Percentiles rank a stretch among this genome's conserved stretches.
Evolutionary conservation across 768 basidiomycete species (phyloP).

Genomic region (Pleurotus ostreatus): DNA sequence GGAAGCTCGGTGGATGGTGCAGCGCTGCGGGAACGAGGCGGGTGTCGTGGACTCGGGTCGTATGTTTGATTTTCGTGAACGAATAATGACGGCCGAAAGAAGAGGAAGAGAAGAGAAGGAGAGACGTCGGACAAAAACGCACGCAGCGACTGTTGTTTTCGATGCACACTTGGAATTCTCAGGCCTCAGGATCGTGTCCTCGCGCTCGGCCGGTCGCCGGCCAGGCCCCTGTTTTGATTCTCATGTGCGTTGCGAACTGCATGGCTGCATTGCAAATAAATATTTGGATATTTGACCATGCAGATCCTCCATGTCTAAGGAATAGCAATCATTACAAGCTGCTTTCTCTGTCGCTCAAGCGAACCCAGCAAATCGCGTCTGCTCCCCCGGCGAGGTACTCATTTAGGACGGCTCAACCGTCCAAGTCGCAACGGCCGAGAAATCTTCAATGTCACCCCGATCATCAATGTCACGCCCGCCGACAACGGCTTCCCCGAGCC

Average conservation of each 20-base stretch:
- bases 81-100: background rate
- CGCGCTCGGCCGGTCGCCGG: background rate
- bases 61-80: background rate
- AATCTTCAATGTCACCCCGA: no score
- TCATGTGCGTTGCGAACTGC: background rate
- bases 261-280: no score
- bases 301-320: background rate
- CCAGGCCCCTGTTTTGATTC: background rate
- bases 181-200: background rate
- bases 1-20: no score
- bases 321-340: background rate
- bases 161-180: background rate
- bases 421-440: no score
- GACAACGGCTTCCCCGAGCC: no score
- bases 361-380: no score
- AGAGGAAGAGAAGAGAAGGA: background rate
- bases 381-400: no score
- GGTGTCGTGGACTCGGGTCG: no score
- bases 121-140: background rate
- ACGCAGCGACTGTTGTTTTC: background rate
- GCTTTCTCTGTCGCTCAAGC: no score
- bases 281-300: background rate
- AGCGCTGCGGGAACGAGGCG: no score
- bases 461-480: no score
- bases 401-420: no score